Evolutionary conservation across 2,329 filamentous ascomycete genomes (phyloP), one percentile per base, ranked within the genome.

Genomic region (Botrytis medusae): DNA sequence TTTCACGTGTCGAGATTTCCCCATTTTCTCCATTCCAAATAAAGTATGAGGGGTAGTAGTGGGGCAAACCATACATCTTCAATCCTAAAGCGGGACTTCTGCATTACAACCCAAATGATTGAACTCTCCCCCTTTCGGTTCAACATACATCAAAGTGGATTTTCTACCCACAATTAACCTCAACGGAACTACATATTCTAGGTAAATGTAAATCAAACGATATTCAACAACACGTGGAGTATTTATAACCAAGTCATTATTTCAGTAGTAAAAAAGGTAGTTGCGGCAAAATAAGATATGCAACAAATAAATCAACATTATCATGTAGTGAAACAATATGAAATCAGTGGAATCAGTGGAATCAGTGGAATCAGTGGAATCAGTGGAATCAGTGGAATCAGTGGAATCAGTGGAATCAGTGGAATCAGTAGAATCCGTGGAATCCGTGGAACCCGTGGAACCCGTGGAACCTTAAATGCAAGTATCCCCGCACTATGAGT

Each of bases 281-380:
- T 54, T 42, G 34, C 64, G 48, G 64, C 48, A 68, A 68, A 68
- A 42, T 57, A 57, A 68, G 64, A 68, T 57, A 68, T 68, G 25
- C 48, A 68, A 57, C 64, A 68, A 67, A 57, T 14, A 42, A 20
- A 6, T 7, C n/a, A 20, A 42, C 1, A 10, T 25, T 18, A 68
- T 54, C 5, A 54, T 54, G 25, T 25, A 51, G 32, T 67, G 25
- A 67, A 57, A 57, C 64, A 29, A 32, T 48, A 44, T 37, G 7
- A 37, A 37, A 37, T 37, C 37, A 7, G 37, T 37, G 34, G 8
- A 37, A 37, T 7, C 34, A 4, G 34, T 37, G 34, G 8, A 37
- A 37, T 8, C 34, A 4, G 34, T 37, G 4, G 8, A 37, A 37
- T 37, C 34, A 4, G 34, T 7, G 34, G 34, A 37, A 37, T 37